phyloP scores from a whole-genome alignment of 1,284 basidiomycete species.

The Pyrrhoderma lamaoense region DNA sequence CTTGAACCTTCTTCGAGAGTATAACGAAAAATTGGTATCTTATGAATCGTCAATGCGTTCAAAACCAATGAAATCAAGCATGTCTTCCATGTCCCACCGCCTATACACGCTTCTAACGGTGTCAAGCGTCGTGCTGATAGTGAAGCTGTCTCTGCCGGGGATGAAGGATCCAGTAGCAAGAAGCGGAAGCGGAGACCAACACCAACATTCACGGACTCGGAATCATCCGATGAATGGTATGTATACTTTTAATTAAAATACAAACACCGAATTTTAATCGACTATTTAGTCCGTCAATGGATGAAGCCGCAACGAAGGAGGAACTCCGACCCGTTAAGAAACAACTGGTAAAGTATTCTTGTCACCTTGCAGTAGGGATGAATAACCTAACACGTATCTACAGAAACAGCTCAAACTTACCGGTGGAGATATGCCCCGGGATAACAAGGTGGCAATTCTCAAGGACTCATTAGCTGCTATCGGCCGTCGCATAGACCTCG shows the following conservation, averaged over 20 bases:
- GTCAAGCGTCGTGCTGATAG: constrained; percentile 72
- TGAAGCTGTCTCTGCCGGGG: constrained; percentile 71
- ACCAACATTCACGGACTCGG: constrained; percentile 88
- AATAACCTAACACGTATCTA: neutral
- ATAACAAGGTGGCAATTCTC: constrained; percentile 91
- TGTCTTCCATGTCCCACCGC: constrained; percentile 61
- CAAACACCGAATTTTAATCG: neutral
- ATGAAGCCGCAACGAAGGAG: constrained; percentile 92
- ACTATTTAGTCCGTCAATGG: constrained; percentile 82
- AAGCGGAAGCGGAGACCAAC: constrained; percentile 80
- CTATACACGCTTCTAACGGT: constrained; percentile 51
- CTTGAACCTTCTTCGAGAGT: constrained; percentile 81
- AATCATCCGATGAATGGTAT: constrained; percentile 81
- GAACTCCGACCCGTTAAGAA: constrained; percentile 95
- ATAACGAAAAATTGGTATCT: constrained; percentile 85
- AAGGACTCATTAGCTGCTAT: constrained; percentile 95
- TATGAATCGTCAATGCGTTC: constrained; percentile 59
- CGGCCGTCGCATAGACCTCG: constrained; percentile 84
- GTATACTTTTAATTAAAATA: constrained; percentile 25
- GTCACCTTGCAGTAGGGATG: neutral
- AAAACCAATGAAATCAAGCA: constrained; percentile 52
- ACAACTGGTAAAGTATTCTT: constrained; percentile 62
- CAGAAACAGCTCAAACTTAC: constrained; percentile 92
- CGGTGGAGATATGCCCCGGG: constrained; percentile 86
- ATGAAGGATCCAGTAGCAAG: constrained; percentile 50